Percentiles rank a stretch among this genome's conserved stretches.
These are phyloP conservation scores for Penicillium nucicola DNA, from an alignment of 495 filamentous ascomycete species.

Conservation along the genomic window DNA sequence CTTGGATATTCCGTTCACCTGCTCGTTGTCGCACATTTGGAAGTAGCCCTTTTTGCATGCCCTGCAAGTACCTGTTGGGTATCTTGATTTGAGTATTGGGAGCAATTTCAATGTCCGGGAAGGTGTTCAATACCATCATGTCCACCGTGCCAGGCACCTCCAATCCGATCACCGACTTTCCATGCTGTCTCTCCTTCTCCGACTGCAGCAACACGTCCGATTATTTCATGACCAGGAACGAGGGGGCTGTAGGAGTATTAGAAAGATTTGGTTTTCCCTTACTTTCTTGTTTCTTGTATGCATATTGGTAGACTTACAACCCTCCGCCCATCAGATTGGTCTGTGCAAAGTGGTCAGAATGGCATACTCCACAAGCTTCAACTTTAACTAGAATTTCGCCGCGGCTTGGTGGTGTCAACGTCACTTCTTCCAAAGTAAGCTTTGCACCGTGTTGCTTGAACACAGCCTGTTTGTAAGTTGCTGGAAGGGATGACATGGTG, in stretches of 20 bases:
- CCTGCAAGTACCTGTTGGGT: slow-evolving; percentile 33
- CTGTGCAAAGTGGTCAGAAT: slow-evolving; percentile 39
- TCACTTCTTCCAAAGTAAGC: slow-evolving; percentile 39
- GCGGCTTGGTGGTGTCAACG: slow-evolving; percentile 36
- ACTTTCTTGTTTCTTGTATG: too few species aligned
- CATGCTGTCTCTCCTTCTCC: slow-evolving; percentile 41
- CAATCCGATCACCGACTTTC: slow-evolving; percentile 48
- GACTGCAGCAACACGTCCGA: slow-evolving; percentile 50
- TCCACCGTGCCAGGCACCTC: slow-evolving; percentile 57
- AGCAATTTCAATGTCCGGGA: neutral
- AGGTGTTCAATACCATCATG: slow-evolving; percentile 25
- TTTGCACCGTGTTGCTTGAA: slow-evolving; percentile 35
- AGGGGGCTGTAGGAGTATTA: slow-evolving; percentile 27
- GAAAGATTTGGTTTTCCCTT: neutral
- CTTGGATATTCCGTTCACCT: slow-evolving; percentile 50
- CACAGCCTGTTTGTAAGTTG: slow-evolving; percentile 47
- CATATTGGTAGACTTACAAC: slow-evolving; percentile 22
- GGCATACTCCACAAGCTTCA: slow-evolving; percentile 53
- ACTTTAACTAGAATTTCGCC: slow-evolving; percentile 52
- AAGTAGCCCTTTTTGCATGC: slow-evolving; percentile 46
- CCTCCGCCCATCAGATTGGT: slow-evolving; percentile 34
- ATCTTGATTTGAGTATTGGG: too few species aligned
- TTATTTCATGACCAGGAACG: slow-evolving; percentile 54
- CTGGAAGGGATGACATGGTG: slow-evolving; percentile 29
- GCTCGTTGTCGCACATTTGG: slow-evolving; percentile 52